These are phyloP conservation scores for Amylocystis lapponica DNA, from an alignment of 768 basidiomycete genomes.

Conservation along the genomic window DNA sequence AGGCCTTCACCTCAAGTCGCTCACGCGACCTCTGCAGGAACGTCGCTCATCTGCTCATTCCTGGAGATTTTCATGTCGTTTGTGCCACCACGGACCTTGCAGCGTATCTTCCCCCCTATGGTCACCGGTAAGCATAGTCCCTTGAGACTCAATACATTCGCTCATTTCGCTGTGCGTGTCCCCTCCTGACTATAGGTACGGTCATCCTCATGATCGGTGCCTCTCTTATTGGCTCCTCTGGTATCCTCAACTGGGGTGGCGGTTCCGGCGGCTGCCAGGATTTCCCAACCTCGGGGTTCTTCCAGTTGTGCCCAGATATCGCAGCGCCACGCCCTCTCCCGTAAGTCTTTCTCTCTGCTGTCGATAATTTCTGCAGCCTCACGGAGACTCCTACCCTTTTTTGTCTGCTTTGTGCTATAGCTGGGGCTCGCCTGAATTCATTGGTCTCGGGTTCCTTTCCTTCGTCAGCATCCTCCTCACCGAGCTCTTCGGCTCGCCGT, in stretches of 20 bases:
- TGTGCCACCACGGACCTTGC: conserved; percentile 55
- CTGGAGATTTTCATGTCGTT: conserved; percentile 78
- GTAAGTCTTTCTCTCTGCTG: conserved; percentile 25
- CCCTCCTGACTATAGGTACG: conserved; percentile 39
- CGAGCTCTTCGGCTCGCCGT: conserved; percentile 80
- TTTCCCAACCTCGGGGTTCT: conserved; percentile 61
- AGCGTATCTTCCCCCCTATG: conserved; percentile 72
- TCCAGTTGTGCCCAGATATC: conserved; percentile 67
- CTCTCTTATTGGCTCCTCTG: conserved; percentile 67
- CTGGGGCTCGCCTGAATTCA: conserved; percentile 81
- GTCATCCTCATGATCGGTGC: conserved; percentile 80
- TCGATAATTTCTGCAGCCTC: not conserved
- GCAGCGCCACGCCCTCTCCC: conserved; percentile 63
- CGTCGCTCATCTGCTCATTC: conserved; percentile 72
- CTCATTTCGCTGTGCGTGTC: not conserved
- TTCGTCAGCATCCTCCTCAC: conserved; percentile 73
- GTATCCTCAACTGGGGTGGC: conserved; percentile 79
- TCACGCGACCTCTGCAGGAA: conserved; percentile 37
- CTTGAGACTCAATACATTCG: no score
- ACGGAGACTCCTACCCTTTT: not conserved
- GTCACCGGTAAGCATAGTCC: conserved; percentile 56
- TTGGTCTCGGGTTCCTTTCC: conserved; percentile 82
- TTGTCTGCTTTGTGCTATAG: conserved; percentile 21
- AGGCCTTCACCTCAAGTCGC: not conserved
- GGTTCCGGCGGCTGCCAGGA: conserved; percentile 66